Percentiles rank a stretch among this genome's conserved stretches.
Conservation (phyloP, 2,329 filamentous ascomycete genomes). For the Trichoderma breve region DNA sequence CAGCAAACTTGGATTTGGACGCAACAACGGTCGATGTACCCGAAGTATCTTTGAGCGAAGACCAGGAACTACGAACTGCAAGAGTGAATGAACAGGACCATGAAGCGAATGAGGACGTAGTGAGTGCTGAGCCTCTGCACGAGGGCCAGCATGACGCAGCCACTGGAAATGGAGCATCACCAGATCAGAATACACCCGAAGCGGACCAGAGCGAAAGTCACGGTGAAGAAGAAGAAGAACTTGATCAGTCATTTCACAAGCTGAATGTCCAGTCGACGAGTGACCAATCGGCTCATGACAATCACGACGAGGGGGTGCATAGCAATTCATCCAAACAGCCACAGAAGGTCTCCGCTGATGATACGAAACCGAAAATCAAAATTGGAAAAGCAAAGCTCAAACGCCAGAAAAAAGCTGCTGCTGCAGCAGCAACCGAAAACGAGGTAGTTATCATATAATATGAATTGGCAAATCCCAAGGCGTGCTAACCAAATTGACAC, state of each 20-base stretch:
- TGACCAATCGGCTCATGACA: background rate
- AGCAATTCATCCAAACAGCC: constrained; percentile 19
- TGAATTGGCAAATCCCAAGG: background rate
- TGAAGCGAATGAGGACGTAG: background rate
- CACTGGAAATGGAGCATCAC: background rate
- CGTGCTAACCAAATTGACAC: constrained; percentile 21
- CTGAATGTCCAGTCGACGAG: background rate
- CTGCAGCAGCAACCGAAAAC: constrained; percentile 34
- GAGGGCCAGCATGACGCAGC: background rate
- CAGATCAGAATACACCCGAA: background rate
- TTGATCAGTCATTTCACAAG: background rate
- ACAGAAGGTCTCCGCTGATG: constrained; percentile 29
- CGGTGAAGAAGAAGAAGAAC: background rate
- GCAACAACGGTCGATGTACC: background rate
- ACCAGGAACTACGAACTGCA: background rate
- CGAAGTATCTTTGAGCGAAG: background rate
- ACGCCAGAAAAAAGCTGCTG: constrained; percentile 47
- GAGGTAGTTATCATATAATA: constrained; percentile 31
- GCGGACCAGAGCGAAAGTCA: background rate
- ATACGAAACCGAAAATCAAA: constrained; percentile 37
- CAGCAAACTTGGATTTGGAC: constrained; percentile 57
- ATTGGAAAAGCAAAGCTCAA: constrained; percentile 52
- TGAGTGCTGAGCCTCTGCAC: background rate
- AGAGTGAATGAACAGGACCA: background rate
- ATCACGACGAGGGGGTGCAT: background rate